Percentiles rank a stretch among this genome's conserved stretches.
These are phyloP conservation scores for Rhynchosporium graminicola DNA, from an alignment of 2,329 filamentous ascomycete genomes.

Conservation along the genomic window DNA sequence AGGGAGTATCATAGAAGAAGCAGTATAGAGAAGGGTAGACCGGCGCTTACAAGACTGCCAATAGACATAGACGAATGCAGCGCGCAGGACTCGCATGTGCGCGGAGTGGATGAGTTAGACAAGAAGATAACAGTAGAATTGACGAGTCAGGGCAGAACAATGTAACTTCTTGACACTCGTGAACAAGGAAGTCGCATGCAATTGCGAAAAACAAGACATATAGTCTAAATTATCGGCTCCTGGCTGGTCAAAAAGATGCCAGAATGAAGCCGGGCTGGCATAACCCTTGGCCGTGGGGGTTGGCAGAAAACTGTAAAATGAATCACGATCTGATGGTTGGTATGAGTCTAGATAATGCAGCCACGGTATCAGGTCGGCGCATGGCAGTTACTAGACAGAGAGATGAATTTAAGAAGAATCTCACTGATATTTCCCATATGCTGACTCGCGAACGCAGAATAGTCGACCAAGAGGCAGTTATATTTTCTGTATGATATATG, in stretches of 20 bases:
- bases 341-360: too few species aligned
- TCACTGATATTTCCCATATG: neutral
- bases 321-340: too few species aligned
- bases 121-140: neutral
- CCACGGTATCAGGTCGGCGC: too few species aligned
- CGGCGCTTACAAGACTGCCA: conserved; percentile 1
- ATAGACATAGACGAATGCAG: neutral
- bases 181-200: too few species aligned
- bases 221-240: too few species aligned
- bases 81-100: neutral
- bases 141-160: neutral
- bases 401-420: too few species aligned
- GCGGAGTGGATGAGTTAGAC: conserved; percentile 2
- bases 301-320: too few species aligned
- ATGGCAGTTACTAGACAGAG: too few species aligned
- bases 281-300: too few species aligned
- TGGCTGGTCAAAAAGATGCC: too few species aligned
- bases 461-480: neutral
- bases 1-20: neutral
- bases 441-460: conserved; percentile 1
- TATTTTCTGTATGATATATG: neutral
- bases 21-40: neutral
- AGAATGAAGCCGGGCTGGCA: too few species aligned
- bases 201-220: too few species aligned
- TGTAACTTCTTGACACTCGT: neutral